A percentile compares a stretch with the other conserved stretches of the same genome.
These are phyloP conservation scores for Tylopilus orsonianus DNA, from an alignment of 1,284 basidiomycete genomes.

Conservation along the genomic window DNA sequence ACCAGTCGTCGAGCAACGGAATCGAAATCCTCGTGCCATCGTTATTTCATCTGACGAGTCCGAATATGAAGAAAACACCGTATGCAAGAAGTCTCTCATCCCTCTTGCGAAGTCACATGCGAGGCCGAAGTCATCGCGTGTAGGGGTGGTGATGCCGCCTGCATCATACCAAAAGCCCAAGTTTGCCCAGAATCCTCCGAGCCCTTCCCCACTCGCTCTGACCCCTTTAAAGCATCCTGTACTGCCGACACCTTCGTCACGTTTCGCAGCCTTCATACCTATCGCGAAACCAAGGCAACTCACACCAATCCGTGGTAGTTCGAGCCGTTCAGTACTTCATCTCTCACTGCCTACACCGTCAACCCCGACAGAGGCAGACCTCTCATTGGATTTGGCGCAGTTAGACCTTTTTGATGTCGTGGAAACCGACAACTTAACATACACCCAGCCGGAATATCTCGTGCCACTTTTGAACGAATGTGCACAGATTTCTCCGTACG, in stretches of 20 bases:
- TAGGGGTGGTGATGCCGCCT: constrained; percentile 43
- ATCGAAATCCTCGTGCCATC: constrained; percentile 26
- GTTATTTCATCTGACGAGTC: constrained; percentile 47
- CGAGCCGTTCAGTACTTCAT: constrained; percentile 40
- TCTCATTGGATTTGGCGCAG: constrained; percentile 56
- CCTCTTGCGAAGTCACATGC: constrained; percentile 15
- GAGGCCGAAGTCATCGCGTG: constrained; percentile 19
- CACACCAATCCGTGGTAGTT: constrained; percentile 61
- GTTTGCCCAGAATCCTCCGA: constrained; percentile 4
- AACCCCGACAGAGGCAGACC: constrained; percentile 47
- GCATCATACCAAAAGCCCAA: constrained; percentile 16
- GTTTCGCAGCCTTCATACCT: constrained; percentile 28
- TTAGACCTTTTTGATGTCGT: constrained; percentile 40
- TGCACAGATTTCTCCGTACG: constrained; percentile 60
- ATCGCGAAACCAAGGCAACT: constrained; percentile 50
- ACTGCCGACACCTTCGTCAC: constrained; percentile 4
- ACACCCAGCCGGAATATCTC: constrained; percentile 48
- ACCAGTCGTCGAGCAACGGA: constrained; percentile 17
- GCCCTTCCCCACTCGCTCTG: neutral
- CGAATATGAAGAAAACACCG: constrained; percentile 25
- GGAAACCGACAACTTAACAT: constrained; percentile 14
- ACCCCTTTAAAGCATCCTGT: constrained; percentile 8
- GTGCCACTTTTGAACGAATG: constrained; percentile 66
- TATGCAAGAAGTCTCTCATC: constrained; percentile 7
- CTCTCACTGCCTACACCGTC: constrained; percentile 47